Evolutionary conservation across 139 green algal genomes (phyloP), one percentile per base, ranked within the genome.

Genomic region (Volvox africanus): DNA sequence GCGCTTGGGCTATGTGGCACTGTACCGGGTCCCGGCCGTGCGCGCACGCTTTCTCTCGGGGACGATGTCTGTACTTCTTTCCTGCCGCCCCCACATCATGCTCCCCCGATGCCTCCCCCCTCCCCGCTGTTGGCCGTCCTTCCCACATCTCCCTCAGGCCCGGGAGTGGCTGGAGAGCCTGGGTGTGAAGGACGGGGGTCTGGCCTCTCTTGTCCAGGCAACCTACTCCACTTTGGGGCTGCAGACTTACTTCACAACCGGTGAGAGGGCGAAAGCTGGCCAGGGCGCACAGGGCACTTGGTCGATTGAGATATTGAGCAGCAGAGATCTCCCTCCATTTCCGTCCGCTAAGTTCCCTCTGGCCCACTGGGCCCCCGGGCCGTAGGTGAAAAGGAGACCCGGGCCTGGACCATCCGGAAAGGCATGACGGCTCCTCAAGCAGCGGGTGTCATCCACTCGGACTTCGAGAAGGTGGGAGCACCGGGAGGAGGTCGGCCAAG

Each of bases 191-290:
- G 96, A 99, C 90, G 96, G 97, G n/a, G 97, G 98, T 68, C 93
- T 99, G 82, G 82, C 87, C 13, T 92, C 89, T 20, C 93, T 98
- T 36, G 91, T 97, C 44, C 73, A 86, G 22, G 91, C 96, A 35
- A 97, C 97, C 13, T 99, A 99, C 94, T 92, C 88, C 30, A 95
- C 97, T 68, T 96, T 99, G 36, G 98, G 97, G 12, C 95, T 99
- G 90, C 93, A 95, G 26, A 99, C 98, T 0, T 99, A 99, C 95
- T 99, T 99, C 96, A 99, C 98, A 2, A 98, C 95, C 16, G 96
- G 96, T 96, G 55, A 9, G 89, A 19, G 17, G 33, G 61, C 5
- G 62, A 6, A 13, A 16, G 55, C 9, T 55, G 44, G 44, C 44
- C 9, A 75, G 6, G 67, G 67, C 3, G 67, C 24, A 75, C 9